These are phyloP conservation scores for Arthrobotrys pseudoclavata DNA, from an alignment of 2,329 filamentous ascomycete genomes.

Conservation along the genomic window DNA sequence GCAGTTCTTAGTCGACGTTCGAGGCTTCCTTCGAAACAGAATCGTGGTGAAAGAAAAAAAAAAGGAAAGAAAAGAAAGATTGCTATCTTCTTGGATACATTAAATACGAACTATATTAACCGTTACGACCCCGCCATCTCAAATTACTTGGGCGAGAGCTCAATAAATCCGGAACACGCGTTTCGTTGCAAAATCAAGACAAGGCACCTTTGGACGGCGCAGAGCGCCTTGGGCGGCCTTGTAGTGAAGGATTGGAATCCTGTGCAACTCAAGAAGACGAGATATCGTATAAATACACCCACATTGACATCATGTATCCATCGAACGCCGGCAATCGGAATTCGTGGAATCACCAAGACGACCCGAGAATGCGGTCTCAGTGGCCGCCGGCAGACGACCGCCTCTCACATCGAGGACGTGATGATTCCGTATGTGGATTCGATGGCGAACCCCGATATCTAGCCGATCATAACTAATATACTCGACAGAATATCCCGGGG, in stretches of 20 bases:
- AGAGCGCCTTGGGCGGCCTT: conserved; percentile 36
- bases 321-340: conserved; percentile 49
- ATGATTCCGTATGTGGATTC: conserved; percentile 39
- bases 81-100: too few species aligned
- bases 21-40: too few species aligned
- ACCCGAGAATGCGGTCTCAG: conserved; percentile 52
- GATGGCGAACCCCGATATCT: neutral
- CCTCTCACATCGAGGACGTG: conserved; percentile 36
- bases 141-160: neutral
- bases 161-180: neutral
- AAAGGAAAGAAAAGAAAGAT: too few species aligned
- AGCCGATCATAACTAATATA: neutral
- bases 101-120: too few species aligned
- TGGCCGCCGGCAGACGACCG: conserved; percentile 50
- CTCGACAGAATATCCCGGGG: conserved; percentile 20
- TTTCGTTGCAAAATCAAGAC: neutral
- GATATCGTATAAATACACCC: conserved; percentile 1
- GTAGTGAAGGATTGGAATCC: conserved; percentile 23
- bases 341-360: conserved; percentile 58
- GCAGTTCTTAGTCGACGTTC: too few species aligned
- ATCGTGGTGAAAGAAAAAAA: too few species aligned
- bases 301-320: conserved; percentile 45
- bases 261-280: conserved; percentile 33
- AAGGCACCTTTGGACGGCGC: conserved; percentile 32
- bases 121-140: too few species aligned